Evolutionary conservation across 2,329 filamentous ascomycete species (phyloP), one percentile per base, ranked within the genome.

Genomic region (Sporothrix curviconia): DNA sequence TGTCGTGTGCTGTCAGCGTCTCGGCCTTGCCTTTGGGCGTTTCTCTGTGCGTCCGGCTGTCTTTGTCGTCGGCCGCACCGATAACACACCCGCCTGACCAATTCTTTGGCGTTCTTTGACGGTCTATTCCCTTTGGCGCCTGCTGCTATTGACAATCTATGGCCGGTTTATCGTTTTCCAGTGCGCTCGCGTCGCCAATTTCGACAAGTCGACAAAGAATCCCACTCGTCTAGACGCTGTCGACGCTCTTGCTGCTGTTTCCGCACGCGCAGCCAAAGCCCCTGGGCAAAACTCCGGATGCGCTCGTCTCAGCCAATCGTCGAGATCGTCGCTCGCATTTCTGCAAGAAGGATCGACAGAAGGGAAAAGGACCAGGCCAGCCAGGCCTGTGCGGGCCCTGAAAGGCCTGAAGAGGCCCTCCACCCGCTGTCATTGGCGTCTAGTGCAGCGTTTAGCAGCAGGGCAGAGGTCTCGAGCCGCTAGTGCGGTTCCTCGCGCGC

Each of bases 271-370:
- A n/a, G n/a, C 42, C 19, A 46, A 46, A 24, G 19, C 36, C 36
- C 36, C 50, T 42, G 36, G 3, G n/a, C n/a, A 32, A n/a, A 8
- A 17, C 32, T 37, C 47, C 47, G 47, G 50, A 53, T 42, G 50
- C 36, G 50, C 34, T 30, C 50, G 6, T 37, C 32, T 50, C 5
- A 19, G 47, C 30, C 47, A 50, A 50, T 37, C 47, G 47, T 50
- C 47, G 25, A 2, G 47, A 50, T 50, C 47, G 32, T 8, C 47
- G 37, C 19, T 22, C 34, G 36, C 34, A 53, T 51, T 8, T 53
- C 34, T 53, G 24, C 50, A 53, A 53, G 8, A 9, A 52, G 37
- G 49, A 52, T 52, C 36, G 8, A 32, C 34, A 39, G 40, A n/a
- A n/a, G n/a, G n/a, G n/a, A n/a, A n/a, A n/a, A n/a, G n/a, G n/a